Base-by-base conservation (phyloP, 2,329 filamentous ascomycete species). In the Aspergillus udagawae region DNA sequence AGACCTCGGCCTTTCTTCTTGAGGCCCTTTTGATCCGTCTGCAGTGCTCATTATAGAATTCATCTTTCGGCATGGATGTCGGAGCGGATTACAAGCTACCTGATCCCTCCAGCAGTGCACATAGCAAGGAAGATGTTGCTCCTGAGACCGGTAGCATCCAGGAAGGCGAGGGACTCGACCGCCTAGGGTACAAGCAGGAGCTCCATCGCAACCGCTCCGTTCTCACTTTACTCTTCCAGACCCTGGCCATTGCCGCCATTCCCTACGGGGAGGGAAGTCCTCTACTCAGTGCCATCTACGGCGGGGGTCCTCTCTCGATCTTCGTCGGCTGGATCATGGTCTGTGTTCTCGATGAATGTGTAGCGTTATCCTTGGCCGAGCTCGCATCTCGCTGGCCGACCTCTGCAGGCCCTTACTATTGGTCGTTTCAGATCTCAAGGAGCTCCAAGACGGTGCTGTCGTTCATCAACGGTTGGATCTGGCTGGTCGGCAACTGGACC, bases 171-270 rank as follows among this genome's bases (percentile, higher is more conserved):
- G 62, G 67, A 27, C 68, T 79, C 25, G 70, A 72, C 27, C 61
- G 71, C n/a, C 73, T 86, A 23, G 83, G 84, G 28, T 87, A 87
- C 71, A 81, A 78, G 56, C 78, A 82, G 4, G 82, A 85, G 64
- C 73, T 87, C 20, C 73, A 70, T 21, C 80, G 83, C 23, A 87
- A 86, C 60, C 79, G 85, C 32, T 86, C 83, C 0, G 78, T 86
- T 64, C 77, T 81, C 60, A 86, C 83, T 0, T 73, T 87, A 1
- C 75, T 86, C 12, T 87, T 86, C 67, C 83, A 86, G 68, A 81
- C 81, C 0, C 73, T 86, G 7, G 83, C 83, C 23, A 86, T 86
- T 29, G 83, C 83, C 29, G 83, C 83, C 21, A 82, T 86, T 49
- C 83, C 82, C 4, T 86, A 80, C 59, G 83, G 82, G 6, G 75